These are phyloP conservation scores for Metschnikowia henanensis DNA, from an alignment of 805 yeast genomes.

Conservation along the genomic window DNA sequence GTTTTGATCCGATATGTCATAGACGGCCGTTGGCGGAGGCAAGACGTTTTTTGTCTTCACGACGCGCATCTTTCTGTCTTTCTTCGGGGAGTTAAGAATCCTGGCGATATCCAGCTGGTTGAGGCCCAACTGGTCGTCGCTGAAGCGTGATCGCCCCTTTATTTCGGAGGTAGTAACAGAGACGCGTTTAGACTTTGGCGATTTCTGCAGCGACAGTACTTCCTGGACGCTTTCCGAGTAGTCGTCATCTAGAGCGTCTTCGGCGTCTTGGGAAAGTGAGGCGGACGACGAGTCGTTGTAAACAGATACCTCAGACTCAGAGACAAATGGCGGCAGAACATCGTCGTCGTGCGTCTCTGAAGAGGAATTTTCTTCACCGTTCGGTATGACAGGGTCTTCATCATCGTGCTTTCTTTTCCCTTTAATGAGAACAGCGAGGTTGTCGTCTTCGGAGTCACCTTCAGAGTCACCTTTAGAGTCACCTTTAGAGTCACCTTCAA, in stretches of 20 bases:
- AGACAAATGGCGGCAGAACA: neutral
- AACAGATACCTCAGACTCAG: neutral
- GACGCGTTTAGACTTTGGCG: neutral
- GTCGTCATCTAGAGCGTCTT: constrained; percentile 11
- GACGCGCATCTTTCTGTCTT: constrained; percentile 23
- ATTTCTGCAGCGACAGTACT: neutral
- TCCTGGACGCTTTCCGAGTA: constrained; percentile 5
- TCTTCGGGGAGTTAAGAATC: constrained; percentile 24
- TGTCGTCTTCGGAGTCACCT: neutral
- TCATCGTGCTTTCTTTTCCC: too few species aligned
- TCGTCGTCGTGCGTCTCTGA: neutral
- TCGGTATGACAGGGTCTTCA: neutral
- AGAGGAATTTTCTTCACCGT: neutral
- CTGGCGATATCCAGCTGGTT: constrained; percentile 19
- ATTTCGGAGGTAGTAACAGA: neutral
- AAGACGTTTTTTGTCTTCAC: constrained; percentile 4
- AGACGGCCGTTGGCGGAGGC: constrained; percentile 19
- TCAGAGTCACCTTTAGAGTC: neutral
- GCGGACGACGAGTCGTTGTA: constrained; percentile 1
- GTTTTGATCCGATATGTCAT: constrained; percentile 30
- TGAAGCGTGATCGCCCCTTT: constrained; percentile 12
- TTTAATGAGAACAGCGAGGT: too few species aligned
- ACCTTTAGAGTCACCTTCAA: neutral
- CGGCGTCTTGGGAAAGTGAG: constrained; percentile 1
- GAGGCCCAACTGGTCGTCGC: constrained; percentile 20